Base-by-base conservation (phyloP, 495 filamentous ascomycete species). In the Talaromyces stipitatus region DNA sequence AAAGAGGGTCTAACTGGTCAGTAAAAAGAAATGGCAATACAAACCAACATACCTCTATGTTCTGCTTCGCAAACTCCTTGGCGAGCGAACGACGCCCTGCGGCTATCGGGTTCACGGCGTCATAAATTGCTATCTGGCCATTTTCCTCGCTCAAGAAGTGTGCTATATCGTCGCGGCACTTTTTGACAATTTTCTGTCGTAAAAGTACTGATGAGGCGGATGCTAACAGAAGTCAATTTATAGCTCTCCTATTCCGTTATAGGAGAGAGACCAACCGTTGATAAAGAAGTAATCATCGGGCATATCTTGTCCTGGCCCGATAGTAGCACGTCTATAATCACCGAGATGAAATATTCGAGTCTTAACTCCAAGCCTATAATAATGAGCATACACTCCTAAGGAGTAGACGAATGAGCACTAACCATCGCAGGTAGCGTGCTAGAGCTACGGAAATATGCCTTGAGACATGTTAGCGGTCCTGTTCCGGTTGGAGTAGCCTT, bases 281-380 rank as follows among this genome's bases (percentile, higher is more conserved):
- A 96, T 87, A 66, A 88, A 94, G 75, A 99, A 99, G 71, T 99
- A 99, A 71, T 99, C 95, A 62, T 95, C 88, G 2, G 95, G 95
- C 48, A 97, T 89, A 65, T 95, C 85, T 50, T 88, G 86, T 18
- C 87, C 89, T 64, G 83, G 81, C 22, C 91, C 91, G 57, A 97
- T 85, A 12, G 90, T 92, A 20, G 90, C 90, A 62, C 95, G 85
- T 59, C 95, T 86, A 68, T 99, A 99, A 70, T 99, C 95, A 41
- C 95, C 94, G 14, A 99, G 77, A 67, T 99, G 95, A 69, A 97
- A 99, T 56, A 97, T 91, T 58, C 90, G 85, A 24, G 94, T 97
- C 75, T 99, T 99, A 51, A 99, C 95, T 50, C 94, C 94, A 41
- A 98, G 84, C 94, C 88, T 91, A 66, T 41, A 58, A 58, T 29